Conservation (phyloP, 1,284 basidiomycete genomes). For the Apiotrichum sp. region DNA sequence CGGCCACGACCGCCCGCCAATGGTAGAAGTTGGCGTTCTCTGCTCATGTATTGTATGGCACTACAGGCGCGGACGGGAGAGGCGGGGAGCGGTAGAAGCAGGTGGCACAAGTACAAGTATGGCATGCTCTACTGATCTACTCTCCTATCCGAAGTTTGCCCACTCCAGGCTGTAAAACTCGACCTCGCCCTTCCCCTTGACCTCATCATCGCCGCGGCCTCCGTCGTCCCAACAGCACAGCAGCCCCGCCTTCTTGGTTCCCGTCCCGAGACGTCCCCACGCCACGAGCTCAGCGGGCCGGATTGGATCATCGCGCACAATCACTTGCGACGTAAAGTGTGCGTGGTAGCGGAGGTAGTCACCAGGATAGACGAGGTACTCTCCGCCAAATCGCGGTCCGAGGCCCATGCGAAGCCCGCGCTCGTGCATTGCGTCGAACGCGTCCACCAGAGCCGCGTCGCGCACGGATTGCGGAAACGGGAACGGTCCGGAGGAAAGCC, state of each 20-base stretch:
- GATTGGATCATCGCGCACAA: constrained; percentile 58
- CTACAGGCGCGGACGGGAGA: neutral
- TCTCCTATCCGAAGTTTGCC: constrained; percentile 72
- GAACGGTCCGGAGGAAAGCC: constrained; percentile 21
- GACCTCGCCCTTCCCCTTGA: constrained; percentile 14
- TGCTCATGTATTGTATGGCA: constrained; percentile 6
- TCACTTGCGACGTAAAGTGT: constrained; percentile 82
- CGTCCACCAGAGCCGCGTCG: constrained; percentile 27
- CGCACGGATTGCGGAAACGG: constrained; percentile 26
- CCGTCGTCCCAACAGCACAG: constrained; percentile 77
- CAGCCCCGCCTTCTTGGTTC: constrained; percentile 93
- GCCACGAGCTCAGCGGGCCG: constrained; percentile 88
- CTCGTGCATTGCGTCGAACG: constrained; percentile 29
- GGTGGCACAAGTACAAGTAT: no score
- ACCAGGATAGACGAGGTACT: constrained; percentile 93
- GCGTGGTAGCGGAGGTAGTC: constrained; percentile 96
- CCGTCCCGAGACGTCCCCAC: constrained; percentile 89
- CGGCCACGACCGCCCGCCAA: neutral
- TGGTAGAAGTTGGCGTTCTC: neutral
- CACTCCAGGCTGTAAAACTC: constrained; percentile 81
- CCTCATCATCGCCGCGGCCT: constrained; percentile 5
- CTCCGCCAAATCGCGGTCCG: constrained; percentile 76
- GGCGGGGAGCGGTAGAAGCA: no score
- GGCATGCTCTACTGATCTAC: no score
- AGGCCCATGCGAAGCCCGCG: constrained; percentile 51